phyloP scores from a whole-genome alignment of 2,329 filamentous ascomycete species.

The Alternaria arbusti region DNA sequence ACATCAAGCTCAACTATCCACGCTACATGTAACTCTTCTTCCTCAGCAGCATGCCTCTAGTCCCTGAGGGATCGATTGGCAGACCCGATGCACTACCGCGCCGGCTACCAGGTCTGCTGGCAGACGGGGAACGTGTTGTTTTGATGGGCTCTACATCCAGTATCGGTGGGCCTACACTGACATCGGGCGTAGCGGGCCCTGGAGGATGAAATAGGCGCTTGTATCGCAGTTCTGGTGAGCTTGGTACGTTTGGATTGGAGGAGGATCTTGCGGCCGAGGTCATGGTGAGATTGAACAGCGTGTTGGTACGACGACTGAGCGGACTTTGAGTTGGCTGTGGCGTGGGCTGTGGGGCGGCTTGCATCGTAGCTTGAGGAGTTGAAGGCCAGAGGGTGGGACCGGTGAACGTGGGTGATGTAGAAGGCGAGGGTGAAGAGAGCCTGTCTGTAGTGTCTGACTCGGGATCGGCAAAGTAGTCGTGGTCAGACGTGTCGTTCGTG shows the following conservation, averaged over 20 bases:
- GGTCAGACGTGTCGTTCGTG: constrained; percentile 40
- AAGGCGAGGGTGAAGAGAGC: constrained; percentile 41
- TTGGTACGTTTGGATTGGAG: constrained; percentile 24
- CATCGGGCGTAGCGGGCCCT: constrained; percentile 22
- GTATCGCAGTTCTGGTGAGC: constrained; percentile 50
- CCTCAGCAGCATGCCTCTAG: constrained; percentile 40
- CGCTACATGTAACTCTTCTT: constrained; percentile 20
- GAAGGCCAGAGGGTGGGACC: constrained; percentile 35
- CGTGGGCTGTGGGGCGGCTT: constrained; percentile 31
- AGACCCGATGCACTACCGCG: constrained; percentile 25
- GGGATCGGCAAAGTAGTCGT: constrained; percentile 37
- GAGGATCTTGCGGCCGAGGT: constrained; percentile 21
- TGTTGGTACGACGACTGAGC: constrained; percentile 21
- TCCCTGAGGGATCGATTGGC: constrained; percentile 38
- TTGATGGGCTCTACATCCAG: background rate
- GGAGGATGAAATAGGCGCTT: constrained; percentile 51
- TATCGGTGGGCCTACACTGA: constrained; percentile 11
- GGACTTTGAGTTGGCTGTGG: constrained; percentile 12
- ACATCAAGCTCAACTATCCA: background rate
- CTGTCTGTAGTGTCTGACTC: constrained; percentile 43
- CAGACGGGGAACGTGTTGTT: background rate
- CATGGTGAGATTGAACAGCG: constrained; percentile 33
- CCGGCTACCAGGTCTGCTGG: constrained; percentile 21
- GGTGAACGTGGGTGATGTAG: constrained; percentile 31
- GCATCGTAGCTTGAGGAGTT: constrained; percentile 21